Conservation (phyloP, 2,329 filamentous ascomycete species). For the Colletotrichum lupini region DNA sequence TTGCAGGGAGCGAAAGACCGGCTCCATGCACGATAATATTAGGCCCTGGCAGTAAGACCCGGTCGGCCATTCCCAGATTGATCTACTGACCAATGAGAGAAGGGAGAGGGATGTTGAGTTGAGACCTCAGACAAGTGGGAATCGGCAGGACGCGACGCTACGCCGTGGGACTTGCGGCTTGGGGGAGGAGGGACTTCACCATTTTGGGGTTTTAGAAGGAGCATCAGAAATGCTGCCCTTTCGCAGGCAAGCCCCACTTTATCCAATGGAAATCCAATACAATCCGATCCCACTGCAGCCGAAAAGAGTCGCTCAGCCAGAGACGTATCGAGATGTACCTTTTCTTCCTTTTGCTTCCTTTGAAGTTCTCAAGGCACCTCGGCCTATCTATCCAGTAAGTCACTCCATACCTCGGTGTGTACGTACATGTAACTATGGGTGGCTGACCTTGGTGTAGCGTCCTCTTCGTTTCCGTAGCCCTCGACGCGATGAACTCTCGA, state of each 20-base stretch:
- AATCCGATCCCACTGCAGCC: background rate
- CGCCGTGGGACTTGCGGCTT: background rate
- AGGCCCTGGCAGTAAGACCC: conserved; percentile 18
- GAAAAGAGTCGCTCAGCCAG: background rate
- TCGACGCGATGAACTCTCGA: conserved; percentile 11
- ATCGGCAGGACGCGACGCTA: conserved; percentile 5
- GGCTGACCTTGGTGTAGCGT: background rate
- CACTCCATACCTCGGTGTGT: background rate
- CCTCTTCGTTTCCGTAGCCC: background rate
- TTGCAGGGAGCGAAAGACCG: conserved; percentile 12
- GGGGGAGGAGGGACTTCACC: background rate
- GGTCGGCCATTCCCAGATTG: conserved; percentile 10
- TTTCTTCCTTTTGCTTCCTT: background rate
- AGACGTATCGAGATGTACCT: background rate
- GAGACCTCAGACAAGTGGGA: conserved; percentile 23
- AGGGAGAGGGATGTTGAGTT: conserved; percentile 4
- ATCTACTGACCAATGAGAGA: conserved; percentile 7
- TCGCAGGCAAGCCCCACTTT: background rate
- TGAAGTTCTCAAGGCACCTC: background rate
- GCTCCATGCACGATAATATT: conserved; percentile 23
- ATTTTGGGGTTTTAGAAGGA: background rate
- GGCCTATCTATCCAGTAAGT: background rate
- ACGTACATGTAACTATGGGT: background rate
- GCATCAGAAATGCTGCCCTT: background rate
- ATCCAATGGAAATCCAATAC: background rate